Evolutionary conservation across 805 yeast species (phyloP).

Genomic region (Priceomyces castillae): DNA sequence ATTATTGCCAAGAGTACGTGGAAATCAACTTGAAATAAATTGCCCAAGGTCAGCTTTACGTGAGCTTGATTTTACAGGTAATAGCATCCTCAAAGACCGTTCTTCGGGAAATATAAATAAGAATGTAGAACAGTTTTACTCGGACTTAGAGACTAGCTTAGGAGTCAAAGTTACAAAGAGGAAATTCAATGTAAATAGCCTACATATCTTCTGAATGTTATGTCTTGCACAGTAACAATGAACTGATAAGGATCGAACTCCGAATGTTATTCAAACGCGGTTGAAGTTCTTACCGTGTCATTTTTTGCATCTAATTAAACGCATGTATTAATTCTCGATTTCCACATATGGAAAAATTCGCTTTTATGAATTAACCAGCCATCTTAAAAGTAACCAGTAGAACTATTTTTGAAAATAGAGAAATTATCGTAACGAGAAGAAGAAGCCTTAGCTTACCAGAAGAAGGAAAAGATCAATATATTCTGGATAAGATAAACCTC

Average conservation of each 20-base stretch:
- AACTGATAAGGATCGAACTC: no score
- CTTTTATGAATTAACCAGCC: constrained; percentile 2
- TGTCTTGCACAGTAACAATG: no score
- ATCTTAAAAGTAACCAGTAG: not conserved
- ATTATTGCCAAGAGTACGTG: constrained; percentile 5
- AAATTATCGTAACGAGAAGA: not conserved
- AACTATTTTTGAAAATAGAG: not conserved
- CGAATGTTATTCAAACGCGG: no score
- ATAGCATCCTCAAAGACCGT: constrained; percentile 13
- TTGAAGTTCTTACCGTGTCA: not conserved
- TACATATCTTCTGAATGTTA: constrained; percentile 19
- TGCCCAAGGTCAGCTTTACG: constrained; percentile 10
- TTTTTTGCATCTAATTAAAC: not conserved
- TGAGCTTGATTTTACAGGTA: constrained; percentile 19
- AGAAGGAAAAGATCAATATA: not conserved
- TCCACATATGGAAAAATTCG: constrained; percentile 1
- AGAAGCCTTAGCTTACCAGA: not conserved
- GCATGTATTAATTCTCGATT: not conserved
- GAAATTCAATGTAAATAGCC: constrained; percentile 26
- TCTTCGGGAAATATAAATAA: constrained; percentile 8
- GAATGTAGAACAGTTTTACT: constrained; percentile 22
- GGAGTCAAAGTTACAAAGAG: constrained; percentile 17
- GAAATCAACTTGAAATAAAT: no score
- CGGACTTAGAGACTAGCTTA: constrained; percentile 18
- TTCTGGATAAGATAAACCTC: not conserved